phyloP scores from a whole-genome alignment of 306 rosid species.

The Bauhinia variegata region DNA sequence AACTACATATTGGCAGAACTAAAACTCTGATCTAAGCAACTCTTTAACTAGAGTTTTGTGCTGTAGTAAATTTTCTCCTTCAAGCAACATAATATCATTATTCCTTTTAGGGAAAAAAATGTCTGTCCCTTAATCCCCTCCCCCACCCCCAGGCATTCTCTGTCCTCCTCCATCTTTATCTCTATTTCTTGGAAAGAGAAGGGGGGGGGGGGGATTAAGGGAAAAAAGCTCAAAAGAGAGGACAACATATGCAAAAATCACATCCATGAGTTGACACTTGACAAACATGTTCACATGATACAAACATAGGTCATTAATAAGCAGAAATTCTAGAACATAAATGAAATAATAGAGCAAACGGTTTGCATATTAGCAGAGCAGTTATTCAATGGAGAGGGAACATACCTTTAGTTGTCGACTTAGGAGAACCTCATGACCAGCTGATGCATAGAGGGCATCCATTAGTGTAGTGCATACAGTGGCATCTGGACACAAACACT shows the following conservation, averaged over 20 bases:
- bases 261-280: neutral
- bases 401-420: constrained; percentile 74
- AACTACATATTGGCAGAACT: neutral
- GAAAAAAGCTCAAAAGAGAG: too few relatives aligned
- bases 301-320: too few relatives aligned
- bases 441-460: constrained; percentile 84
- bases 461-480: constrained; percentile 76
- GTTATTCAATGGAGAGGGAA: constrained; percentile 29
- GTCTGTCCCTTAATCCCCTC: neutral
- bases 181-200: too few relatives aligned
- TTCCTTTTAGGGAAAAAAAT: constrained; percentile 17
- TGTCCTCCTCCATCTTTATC: too few relatives aligned
- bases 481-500: constrained; percentile 89
- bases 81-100: constrained; percentile 12
- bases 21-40: constrained; percentile 9
- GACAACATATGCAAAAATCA: too few relatives aligned
- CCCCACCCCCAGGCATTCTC: too few relatives aligned
- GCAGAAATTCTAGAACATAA: neutral
- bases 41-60: constrained; percentile 20
- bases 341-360: neutral
- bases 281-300: neutral
- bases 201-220: too few relatives aligned
- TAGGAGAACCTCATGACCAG: constrained; percentile 67
- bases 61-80: neutral
- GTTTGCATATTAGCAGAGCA: constrained; percentile 14